These are phyloP conservation scores for Hymenoscyphus occultus DNA, from an alignment of 2,329 filamentous ascomycete species.

Conservation along the genomic window DNA sequence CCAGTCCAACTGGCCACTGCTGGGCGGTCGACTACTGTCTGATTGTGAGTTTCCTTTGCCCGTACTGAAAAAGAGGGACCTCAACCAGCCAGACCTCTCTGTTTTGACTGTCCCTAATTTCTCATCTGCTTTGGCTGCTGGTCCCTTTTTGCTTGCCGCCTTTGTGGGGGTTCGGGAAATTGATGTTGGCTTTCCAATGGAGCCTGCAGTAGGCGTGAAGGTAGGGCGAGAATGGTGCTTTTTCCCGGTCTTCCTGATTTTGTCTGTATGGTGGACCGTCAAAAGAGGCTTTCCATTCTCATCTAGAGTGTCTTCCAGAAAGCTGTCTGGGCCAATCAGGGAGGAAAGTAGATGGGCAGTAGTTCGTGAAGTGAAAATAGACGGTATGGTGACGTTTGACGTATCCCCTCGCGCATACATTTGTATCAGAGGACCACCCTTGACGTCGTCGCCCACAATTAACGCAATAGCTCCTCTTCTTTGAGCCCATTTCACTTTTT, in stretches of 20 bases:
- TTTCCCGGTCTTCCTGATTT: slow-evolving; percentile 29
- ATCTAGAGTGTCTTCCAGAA: slow-evolving; percentile 57
- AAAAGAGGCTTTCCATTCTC: slow-evolving; percentile 57
- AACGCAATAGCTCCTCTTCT: slow-evolving; percentile 82
- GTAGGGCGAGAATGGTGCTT: slow-evolving; percentile 31
- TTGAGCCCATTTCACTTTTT: slow-evolving; percentile 97
- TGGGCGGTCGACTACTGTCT: slow-evolving; percentile 64
- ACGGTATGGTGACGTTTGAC: slow-evolving; percentile 89
- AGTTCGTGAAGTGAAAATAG: slow-evolving; percentile 90
- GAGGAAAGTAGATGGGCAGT: slow-evolving; percentile 91
- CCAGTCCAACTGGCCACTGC: slow-evolving; percentile 73
- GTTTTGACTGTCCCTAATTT: slow-evolving; percentile 22
- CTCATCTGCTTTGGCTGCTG: slow-evolving; percentile 24
- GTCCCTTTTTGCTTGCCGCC: slow-evolving; percentile 32
- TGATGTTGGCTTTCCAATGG: slow-evolving; percentile 30
- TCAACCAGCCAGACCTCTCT: slow-evolving; percentile 44
- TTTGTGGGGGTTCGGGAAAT: slow-evolving; percentile 31
- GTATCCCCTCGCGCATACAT: slow-evolving; percentile 99
- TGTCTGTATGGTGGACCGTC: slow-evolving; percentile 48
- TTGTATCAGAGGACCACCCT: slow-evolving; percentile 84
- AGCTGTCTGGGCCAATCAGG: slow-evolving; percentile 69
- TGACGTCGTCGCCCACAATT: slow-evolving; percentile 90
- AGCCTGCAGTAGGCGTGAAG: slow-evolving; percentile 32
- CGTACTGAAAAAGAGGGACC: slow-evolving; percentile 41
- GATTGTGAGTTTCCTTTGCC: slow-evolving; percentile 34